Evolutionary conservation across 805 yeast species (phyloP).

Genomic region (Metschnikowia sp.): DNA sequence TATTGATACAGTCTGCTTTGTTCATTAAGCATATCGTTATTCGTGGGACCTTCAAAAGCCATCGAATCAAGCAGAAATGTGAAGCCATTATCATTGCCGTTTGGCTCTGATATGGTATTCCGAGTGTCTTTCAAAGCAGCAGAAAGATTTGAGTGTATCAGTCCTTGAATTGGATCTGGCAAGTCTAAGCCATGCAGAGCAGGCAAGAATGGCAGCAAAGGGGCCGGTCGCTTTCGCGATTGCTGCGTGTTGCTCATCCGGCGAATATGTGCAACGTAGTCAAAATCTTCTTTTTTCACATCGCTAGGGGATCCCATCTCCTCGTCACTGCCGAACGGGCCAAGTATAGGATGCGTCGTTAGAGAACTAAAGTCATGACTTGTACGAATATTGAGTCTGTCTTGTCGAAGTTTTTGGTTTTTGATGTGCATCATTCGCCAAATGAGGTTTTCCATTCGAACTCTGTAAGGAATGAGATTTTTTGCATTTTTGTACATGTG

Average conservation of each 20-base stretch:
- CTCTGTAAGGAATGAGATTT: conserved; percentile 67
- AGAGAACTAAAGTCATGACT: conserved; percentile 10
- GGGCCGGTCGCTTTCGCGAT: conserved; percentile 18
- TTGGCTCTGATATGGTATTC: background rate
- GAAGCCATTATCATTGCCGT: conserved; percentile 14
- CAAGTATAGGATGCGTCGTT: conserved; percentile 8
- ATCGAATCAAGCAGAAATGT: conserved; percentile 44
- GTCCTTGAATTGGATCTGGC: conserved; percentile 2
- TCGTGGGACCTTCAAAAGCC: conserved; percentile 36
- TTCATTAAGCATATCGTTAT: conserved; percentile 28
- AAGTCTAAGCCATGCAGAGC: conserved; percentile 4
- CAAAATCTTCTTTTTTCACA: conserved; percentile 53
- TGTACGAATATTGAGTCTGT: conserved; percentile 2
- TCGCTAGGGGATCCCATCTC: conserved; percentile 23
- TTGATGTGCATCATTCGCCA: conserved; percentile 80
- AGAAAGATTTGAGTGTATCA: conserved; percentile 16
- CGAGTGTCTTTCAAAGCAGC: conserved; percentile 17
- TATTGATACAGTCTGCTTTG: conserved; percentile 6
- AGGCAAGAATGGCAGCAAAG: conserved; percentile 18
- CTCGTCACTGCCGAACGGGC: conserved; percentile 6
- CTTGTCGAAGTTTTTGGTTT: conserved; percentile 8
- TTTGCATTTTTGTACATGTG: conserved; percentile 76
- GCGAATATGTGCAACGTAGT: conserved; percentile 62
- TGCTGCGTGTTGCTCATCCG: conserved; percentile 44
- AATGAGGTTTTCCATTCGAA: conserved; percentile 78